phyloP scores from a whole-genome alignment of 2,329 filamentous ascomycete species.

The Xylariaceae sp. region DNA sequence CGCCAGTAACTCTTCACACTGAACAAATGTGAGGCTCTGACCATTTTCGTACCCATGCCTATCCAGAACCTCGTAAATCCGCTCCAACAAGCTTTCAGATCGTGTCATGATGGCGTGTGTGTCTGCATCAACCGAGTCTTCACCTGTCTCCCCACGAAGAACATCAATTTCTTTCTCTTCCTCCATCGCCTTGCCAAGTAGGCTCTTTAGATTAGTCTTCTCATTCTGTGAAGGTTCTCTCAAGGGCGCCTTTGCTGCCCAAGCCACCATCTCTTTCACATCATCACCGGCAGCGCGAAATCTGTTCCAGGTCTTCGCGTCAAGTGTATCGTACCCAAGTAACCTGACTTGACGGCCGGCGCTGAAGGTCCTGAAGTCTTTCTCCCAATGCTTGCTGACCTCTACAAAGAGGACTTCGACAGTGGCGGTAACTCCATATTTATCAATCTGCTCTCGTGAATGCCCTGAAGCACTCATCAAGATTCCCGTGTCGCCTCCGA shows the following conservation, averaged over 20 bases:
- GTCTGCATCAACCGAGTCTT: not conserved
- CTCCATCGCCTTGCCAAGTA: not conserved
- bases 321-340: not conserved
- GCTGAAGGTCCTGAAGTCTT: slow-evolving; percentile 1
- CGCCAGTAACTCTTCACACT: not conserved
- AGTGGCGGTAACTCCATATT: not conserved
- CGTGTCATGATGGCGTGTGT: not conserved
- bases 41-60: not conserved
- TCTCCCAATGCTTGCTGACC: slow-evolving; percentile 1
- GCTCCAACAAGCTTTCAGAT: not conserved
- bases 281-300: not conserved
- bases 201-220: not conserved
- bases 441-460: not conserved
- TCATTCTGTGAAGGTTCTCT: not conserved
- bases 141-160: not conserved
- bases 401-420: not conserved
- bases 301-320: not conserved
- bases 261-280: not conserved
- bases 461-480: not conserved
- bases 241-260: not conserved
- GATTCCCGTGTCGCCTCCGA: not conserved
- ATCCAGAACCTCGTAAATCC: not conserved
- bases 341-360: not conserved
- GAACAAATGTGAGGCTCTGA: not conserved
- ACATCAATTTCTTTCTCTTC: not conserved